Evolutionary conservation across 345 rosid species (phyloP), one percentile per base, ranked within the genome.

Genomic region (Aquilaria malaccensis): DNA sequence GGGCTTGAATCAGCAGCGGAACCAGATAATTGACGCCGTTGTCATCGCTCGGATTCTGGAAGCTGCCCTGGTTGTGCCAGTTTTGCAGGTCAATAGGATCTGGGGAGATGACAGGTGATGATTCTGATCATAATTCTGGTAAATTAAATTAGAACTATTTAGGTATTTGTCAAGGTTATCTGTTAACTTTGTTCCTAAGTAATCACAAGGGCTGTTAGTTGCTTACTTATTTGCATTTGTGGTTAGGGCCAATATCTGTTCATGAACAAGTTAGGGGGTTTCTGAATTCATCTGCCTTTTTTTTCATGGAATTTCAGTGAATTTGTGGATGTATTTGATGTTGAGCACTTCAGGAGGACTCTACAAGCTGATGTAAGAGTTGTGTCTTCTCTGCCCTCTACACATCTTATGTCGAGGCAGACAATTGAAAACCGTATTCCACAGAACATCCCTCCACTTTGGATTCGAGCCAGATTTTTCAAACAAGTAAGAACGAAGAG

Each of bases 61-160:
- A 75, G 87, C 88, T 12, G 81, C 86, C 55, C 71, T 87, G 61
- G 95, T 87, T 71, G 78, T 83, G 53, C 95, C 95, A 0, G 67
- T 85, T 50, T 72, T 87, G 83, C 87, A 85, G 76, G 80, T 85
- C 68, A 83, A 83, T 74, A 68, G 71, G 46, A 76, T 88, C 0
- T 85, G 95, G 91, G 83, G 70, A 22, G 91, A 88, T 58, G 91
- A 85, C 52, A 88, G 95, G 95, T 85, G 74, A 50, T 31, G 33
- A 6, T 9, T 37, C 43, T 9, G 7, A 37, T 37, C 43, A 4
- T 37, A 37, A 37, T 37, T 37, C 7, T 3, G 43, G 5, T 37
- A 37, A 43, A 59, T 45, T 22, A 7, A 2, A 14, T 3, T 9
- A 6, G 30, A 4, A 22, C 22, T 22, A 43, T 0, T 15, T 9